Base-by-base conservation (phyloP, 805 yeast species). In the Ogataea methanolica region DNA sequence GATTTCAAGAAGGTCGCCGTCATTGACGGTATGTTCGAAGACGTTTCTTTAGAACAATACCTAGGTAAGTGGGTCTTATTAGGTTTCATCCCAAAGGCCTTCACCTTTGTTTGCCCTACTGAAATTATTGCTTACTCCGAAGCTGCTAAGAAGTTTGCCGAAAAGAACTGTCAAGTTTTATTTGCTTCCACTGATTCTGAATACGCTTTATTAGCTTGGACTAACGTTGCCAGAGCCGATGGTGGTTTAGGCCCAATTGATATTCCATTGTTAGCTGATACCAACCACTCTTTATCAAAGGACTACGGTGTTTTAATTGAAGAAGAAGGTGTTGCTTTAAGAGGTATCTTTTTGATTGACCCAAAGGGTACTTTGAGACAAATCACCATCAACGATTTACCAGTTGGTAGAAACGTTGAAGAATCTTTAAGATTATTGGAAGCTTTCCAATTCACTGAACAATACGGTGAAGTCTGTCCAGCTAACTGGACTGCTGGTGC, bases 21-120 rank as follows among this genome's bases (percentile, higher is more conserved):
- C 67, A 80, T 94, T 61, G 91, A 92, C 76, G 98, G 98, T 74
- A 77, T 81, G 57, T 92, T 94, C 69, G 98, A 94, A 79, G 97
- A 94, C 67, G 79, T 94, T 62, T 79, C 96, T 52, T 83, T 94
- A 62, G 98, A 92, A 65, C 86, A 88, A 74, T 94, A 85, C 88
- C 85, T 85, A 78, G 99, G 99, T 68, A 88, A 94, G 76, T 94
- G 97, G 96, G 97, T 94, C 60, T 74, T 94, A 57, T 80, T 94
- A 66, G 98, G 95, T 55, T 94, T 94, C 78, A 85, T 94, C 71
- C 99, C 99, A 73, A 78, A 92, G 81, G 99, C 99, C 45, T 94
- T 94, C 91, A 94, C 99, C 52, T 94, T 94, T 62, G 98, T 94
- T 56, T 94, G 99, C 78, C 99, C 99, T 73, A 94, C 99, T 60